Evolutionary conservation across 805 yeast species (phyloP).

Genomic region (Starmerella floricola): DNA sequence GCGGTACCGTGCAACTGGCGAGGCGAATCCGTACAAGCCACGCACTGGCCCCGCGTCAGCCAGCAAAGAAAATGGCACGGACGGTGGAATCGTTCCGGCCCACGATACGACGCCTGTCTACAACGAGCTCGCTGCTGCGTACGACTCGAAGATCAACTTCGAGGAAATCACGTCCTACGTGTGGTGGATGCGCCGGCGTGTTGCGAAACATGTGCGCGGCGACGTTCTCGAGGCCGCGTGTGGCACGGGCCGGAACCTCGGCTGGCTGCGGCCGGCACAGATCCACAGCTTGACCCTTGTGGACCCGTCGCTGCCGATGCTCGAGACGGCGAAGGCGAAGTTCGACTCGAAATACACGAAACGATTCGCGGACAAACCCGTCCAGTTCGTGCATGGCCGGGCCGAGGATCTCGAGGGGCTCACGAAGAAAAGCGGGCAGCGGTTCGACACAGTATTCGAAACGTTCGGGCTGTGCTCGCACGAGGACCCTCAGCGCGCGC

Average conservation of each 20-base stretch:
- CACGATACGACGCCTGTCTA: slow-evolving; percentile 59
- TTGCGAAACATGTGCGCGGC: slow-evolving; percentile 66
- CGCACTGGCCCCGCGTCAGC: slow-evolving; percentile 1
- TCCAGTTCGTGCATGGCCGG: slow-evolving; percentile 78
- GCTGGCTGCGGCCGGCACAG: slow-evolving; percentile 48
- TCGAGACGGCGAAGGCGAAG: slow-evolving; percentile 63
- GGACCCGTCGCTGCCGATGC: slow-evolving; percentile 79
- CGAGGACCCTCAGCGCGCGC: slow-evolving; percentile 76
- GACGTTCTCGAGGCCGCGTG: slow-evolving; percentile 90
- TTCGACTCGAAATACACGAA: slow-evolving; percentile 43
- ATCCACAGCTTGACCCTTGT: slow-evolving; percentile 68
- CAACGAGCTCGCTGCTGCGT: slow-evolving; percentile 63
- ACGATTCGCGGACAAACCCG: slow-evolving; percentile 36
- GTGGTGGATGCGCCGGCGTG: slow-evolving; percentile 57
- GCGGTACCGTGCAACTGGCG: slow-evolving; percentile 29
- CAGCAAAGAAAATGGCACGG: slow-evolving; percentile 3
- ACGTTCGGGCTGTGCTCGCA: slow-evolving; percentile 95
- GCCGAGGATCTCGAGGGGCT: slow-evolving; percentile 68
- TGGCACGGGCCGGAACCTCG: slow-evolving; percentile 90
- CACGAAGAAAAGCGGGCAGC: slow-evolving; percentile 34
- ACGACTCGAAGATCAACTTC: slow-evolving; percentile 67
- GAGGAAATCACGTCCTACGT: slow-evolving; percentile 44
- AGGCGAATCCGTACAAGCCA: slow-evolving; percentile 25
- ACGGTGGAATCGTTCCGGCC: slow-evolving; percentile 20
- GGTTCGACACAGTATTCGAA: slow-evolving; percentile 85